phyloP scores from a whole-genome alignment of 257 asterid genomes.

The Fraxinus anomala region DNA sequence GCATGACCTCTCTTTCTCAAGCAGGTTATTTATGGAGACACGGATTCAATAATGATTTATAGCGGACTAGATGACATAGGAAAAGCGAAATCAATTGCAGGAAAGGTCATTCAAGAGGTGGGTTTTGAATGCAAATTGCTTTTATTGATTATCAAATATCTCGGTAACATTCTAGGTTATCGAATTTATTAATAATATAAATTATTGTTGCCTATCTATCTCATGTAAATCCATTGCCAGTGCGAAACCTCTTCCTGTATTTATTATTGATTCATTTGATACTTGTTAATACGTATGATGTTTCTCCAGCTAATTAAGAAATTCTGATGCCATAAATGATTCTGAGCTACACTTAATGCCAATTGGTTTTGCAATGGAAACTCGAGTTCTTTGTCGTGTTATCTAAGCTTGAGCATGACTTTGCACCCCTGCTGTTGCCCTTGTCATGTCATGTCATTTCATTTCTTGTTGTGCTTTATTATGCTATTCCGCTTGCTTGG shows the following conservation, averaged over 20 bases:
- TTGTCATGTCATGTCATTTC: background rate
- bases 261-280: slow-evolving; percentile 19
- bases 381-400: background rate
- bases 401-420: background rate
- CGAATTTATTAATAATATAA: slow-evolving; percentile 8
- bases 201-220: slow-evolving; percentile 13
- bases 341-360: background rate
- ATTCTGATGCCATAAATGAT: background rate
- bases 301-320: background rate
- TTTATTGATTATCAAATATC: slow-evolving; percentile 14
- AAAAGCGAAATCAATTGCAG: slow-evolving; percentile 80
- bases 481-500: background rate
- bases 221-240: slow-evolving; percentile 11
- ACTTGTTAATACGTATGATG: background rate
- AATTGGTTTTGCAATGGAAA: background rate
- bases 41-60: slow-evolving; percentile 96
- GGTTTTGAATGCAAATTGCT: slow-evolving; percentile 26
- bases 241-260: background rate
- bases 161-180: background rate
- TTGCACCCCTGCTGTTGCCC: background rate
- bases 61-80: slow-evolving; percentile 90
- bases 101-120: slow-evolving; percentile 92
- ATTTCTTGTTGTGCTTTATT: background rate
- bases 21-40: slow-evolving; percentile 98
- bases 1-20: slow-evolving; percentile 23